Conservation (phyloP, 345 rosid genomes). For the Mallotus nudiflorus region DNA sequence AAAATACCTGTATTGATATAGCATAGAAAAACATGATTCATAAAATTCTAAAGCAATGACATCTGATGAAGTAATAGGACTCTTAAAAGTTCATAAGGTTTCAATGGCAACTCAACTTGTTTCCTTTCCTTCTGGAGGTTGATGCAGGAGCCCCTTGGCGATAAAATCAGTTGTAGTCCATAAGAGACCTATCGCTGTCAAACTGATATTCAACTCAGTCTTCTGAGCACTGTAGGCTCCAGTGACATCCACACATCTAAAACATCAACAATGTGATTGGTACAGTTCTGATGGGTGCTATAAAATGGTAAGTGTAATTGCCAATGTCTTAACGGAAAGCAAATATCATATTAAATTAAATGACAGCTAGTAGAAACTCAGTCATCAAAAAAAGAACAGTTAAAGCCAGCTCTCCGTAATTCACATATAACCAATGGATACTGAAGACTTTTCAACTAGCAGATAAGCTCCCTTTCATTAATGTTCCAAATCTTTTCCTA, state of each 20-base stretch:
- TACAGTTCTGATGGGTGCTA: background rate
- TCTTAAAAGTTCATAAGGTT: background rate
- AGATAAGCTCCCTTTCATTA: background rate
- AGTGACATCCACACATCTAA: slow-evolving; percentile 94
- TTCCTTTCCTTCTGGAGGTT: slow-evolving; percentile 52
- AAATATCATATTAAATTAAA: background rate
- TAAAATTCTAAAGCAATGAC: slow-evolving; percentile 10
- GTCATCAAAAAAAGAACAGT: background rate
- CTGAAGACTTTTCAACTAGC: no score
- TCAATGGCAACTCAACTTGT: slow-evolving; percentile 38
- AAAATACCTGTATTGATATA: slow-evolving; percentile 32
- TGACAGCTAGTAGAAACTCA: background rate
- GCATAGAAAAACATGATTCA: slow-evolving; percentile 8
- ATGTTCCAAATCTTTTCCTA: background rate
- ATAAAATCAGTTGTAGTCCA: slow-evolving; percentile 95
- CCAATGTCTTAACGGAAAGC: slow-evolving; percentile 5
- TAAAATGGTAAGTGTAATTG: slow-evolving; percentile 5
- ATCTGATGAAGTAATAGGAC: background rate
- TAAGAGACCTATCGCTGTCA: slow-evolving; percentile 90
- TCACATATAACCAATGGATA: background rate
- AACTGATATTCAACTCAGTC: slow-evolving; percentile 88
- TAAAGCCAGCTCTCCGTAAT: background rate
- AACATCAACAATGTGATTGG: slow-evolving; percentile 29
- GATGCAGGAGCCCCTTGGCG: slow-evolving; percentile 61
- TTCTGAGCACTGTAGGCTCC: slow-evolving; percentile 97